Conservation (phyloP, 2,329 filamentous ascomycete genomes). For the Pseudogymnoascus sp. region DNA sequence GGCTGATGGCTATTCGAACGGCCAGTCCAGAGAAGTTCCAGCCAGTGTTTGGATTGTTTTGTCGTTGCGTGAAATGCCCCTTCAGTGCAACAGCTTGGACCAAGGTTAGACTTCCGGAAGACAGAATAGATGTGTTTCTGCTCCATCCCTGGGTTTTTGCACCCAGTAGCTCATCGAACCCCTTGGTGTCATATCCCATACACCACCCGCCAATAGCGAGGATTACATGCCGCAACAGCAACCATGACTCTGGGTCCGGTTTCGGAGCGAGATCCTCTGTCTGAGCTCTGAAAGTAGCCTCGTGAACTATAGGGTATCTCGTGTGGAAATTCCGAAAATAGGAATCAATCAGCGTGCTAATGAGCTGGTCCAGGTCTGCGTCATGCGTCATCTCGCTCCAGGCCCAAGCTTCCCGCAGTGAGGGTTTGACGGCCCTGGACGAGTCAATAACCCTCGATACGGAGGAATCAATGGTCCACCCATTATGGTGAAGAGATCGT, state of each 20-base stretch:
- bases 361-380: neutral
- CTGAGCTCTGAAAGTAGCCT: constrained; percentile 36
- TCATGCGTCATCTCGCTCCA: constrained; percentile 5
- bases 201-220: constrained; percentile 33
- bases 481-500: constrained; percentile 23
- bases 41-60: constrained; percentile 41
- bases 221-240: constrained; percentile 30
- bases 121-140: constrained; percentile 27
- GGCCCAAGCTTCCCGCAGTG: constrained; percentile 13
- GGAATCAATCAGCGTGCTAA: constrained; percentile 25
- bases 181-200: constrained; percentile 22
- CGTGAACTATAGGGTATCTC: constrained; percentile 39
- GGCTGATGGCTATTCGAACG: constrained; percentile 38
- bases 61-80: constrained; percentile 39
- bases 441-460: constrained; percentile 21
- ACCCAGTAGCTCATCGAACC: constrained; percentile 27
- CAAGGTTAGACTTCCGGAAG: constrained; percentile 28
- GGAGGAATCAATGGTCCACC: constrained; percentile 17
- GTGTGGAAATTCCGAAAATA: constrained; percentile 40
- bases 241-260: constrained; percentile 27
- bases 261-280: constrained; percentile 29
- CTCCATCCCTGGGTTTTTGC: constrained; percentile 25
- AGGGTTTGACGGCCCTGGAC: constrained; percentile 17
- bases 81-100: constrained; percentile 28
- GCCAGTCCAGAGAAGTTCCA: constrained; percentile 42